Evolutionary conservation across 2,329 filamentous ascomycete genomes (phyloP), one percentile per base, ranked within the genome.

Genomic region (Cladophialophora chaetospira): DNA sequence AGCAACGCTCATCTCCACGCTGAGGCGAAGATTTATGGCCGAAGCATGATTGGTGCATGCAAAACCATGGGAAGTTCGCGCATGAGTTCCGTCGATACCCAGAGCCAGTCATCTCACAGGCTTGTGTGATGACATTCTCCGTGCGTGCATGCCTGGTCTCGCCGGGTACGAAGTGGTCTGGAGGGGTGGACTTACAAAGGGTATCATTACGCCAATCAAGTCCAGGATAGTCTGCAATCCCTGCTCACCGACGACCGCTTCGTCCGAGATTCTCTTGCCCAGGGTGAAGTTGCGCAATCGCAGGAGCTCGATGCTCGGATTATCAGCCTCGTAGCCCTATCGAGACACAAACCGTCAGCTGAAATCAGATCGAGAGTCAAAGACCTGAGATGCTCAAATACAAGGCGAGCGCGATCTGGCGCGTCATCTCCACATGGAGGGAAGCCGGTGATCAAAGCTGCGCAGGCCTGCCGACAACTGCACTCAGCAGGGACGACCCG

Each of bases 251-350:
- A 85, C 77, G 17, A 96, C 78, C 45, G 89, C 77, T 8, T 79
- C 72, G 66, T 92, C 90, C 10, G 79, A 70, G 31, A 96, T 73
- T 68, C 84, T 84, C 57, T 79, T 85, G 33, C 84, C 81, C 19
- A 95, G 73, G 0, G 88, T 92, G 70, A 88, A 96, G 71, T 87
- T 94, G 59, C 86, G 82, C 68, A 97, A 79, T 66, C 91, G 88
- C 53, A 96, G 78, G 50, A 97, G 79, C 53, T 86, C 84, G 67
- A 96, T 91, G 65, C 96, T 88, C 38, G 82, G 77, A 69, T 96
- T 89, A 56, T 89, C 85, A 17, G 82, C 80, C 42, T 83, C 77
- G 69, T 88, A 96, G 44, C 88, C 90, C 88, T 93, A 68, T 44
- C 42, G 50, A 2, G 52, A 23, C 50, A 19, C 28, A 50, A 36